Evolutionary conservation across 306 rosid genomes (phyloP).

Genomic region (Sindora glabra): DNA sequence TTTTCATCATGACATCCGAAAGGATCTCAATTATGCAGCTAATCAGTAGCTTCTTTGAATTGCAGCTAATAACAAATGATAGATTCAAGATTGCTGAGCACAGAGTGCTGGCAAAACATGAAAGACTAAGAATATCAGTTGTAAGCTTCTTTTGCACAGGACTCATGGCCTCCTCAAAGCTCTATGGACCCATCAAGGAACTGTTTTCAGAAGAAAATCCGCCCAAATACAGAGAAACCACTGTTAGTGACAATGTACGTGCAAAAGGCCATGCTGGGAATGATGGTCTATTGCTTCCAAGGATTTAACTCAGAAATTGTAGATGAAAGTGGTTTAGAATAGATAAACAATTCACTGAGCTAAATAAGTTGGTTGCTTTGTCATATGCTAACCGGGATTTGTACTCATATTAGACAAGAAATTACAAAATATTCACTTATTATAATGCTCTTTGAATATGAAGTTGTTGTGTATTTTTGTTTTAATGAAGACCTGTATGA

Average conservation of each 20-base stretch:
- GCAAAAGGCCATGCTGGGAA: not conserved
- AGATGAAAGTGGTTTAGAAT: not conserved
- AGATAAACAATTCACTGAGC: not conserved
- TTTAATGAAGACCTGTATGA: no score
- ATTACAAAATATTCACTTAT: no score
- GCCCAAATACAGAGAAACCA: slow-evolving; percentile 16
- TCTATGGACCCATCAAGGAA: slow-evolving; percentile 18
- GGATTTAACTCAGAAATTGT: not conserved
- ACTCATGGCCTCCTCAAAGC: not conserved
- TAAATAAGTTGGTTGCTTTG: no score
- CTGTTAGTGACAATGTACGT: not conserved
- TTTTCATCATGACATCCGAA: no score
- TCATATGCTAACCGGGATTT: no score
- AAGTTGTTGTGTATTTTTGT: no score
- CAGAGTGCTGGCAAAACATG: slow-evolving; percentile 16
- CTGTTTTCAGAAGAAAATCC: slow-evolving; percentile 14
- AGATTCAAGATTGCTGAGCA: slow-evolving; percentile 26
- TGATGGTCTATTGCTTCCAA: not conserved
- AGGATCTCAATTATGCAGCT: no score
- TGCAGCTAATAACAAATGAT: slow-evolving; percentile 22
- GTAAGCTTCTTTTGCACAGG: slow-evolving; percentile 17
- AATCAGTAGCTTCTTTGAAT: no score
- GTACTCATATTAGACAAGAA: no score
- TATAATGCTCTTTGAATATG: no score
- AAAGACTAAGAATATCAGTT: not conserved